Percentiles rank a stretch among this genome's conserved stretches.
Evolutionary conservation across 75 land plant species (phyloP).

Genomic region (Cupressus sempervirens): DNA sequence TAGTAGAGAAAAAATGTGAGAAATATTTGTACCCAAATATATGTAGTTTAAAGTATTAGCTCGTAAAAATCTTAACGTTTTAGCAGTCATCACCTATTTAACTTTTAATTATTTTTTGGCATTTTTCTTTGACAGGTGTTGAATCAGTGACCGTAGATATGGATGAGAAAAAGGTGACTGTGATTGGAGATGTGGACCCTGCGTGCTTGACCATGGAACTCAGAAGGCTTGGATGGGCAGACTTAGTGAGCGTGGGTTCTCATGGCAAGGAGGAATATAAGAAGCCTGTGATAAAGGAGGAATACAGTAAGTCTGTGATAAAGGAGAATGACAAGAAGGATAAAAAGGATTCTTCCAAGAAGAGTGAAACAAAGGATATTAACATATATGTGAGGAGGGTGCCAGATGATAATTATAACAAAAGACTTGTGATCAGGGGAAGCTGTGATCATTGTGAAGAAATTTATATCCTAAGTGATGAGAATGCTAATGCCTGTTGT

Average conservation of each 20-base stretch:
- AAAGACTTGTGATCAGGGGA: not conserved
- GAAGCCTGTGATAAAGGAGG: constrained; percentile 19
- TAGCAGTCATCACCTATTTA: too few species aligned
- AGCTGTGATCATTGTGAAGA: not conserved
- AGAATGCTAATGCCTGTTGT: not conserved
- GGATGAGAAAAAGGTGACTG: constrained; percentile 40
- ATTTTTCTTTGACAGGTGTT: constrained; percentile 26
- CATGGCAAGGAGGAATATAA: constrained; percentile 27
- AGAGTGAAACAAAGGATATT: not conserved
- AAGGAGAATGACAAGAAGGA: constrained; percentile 1
- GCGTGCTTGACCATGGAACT: constrained; percentile 27
- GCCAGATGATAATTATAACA: not conserved
- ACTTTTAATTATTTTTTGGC: not conserved
- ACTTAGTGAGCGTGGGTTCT: constrained; percentile 46
- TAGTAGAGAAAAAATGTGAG: too few species aligned
- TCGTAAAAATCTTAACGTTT: too few species aligned
- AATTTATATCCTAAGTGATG: not conserved
- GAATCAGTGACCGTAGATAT: constrained; percentile 35
- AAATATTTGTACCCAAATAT: too few species aligned
- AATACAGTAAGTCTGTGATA: constrained; percentile 17
- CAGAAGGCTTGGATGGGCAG: constrained; percentile 29
- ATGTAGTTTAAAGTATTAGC: too few species aligned
- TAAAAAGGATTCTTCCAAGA: not conserved
- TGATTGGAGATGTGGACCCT: constrained; percentile 38
- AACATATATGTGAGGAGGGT: not conserved